phyloP scores from a whole-genome alignment of 1,284 basidiomycete genomes.

The Ustilago xerochloae region DNA sequence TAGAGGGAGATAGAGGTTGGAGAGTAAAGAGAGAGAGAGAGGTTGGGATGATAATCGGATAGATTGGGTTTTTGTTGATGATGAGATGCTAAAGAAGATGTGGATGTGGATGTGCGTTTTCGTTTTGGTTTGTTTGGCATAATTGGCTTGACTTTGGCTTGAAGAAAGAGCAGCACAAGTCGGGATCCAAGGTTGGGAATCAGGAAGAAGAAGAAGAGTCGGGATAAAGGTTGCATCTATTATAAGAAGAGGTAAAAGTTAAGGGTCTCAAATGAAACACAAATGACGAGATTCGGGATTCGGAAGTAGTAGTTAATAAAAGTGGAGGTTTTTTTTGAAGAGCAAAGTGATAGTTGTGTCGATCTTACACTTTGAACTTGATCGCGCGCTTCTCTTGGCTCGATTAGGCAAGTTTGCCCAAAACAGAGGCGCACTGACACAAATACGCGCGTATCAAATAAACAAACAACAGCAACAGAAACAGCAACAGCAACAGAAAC shows the following conservation, averaged over 20 bases:
- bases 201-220: background rate
- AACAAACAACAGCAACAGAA: too few species aligned
- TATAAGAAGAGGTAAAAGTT: background rate
- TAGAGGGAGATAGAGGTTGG: background rate
- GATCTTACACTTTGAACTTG: background rate
- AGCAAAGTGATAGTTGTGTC: background rate
- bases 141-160: too few species aligned
- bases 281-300: background rate
- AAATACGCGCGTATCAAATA: too few species aligned
- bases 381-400: background rate
- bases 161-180: too few species aligned
- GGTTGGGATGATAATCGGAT: constrained; percentile 32
- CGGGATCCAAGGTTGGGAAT: too few species aligned
- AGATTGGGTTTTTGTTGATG: constrained; percentile 34
- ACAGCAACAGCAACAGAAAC: too few species aligned
- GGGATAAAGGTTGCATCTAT: background rate
- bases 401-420: constrained; percentile 10
- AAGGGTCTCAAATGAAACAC: too few species aligned
- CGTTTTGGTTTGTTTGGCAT: too few species aligned
- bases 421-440: too few species aligned
- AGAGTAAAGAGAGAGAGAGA: constrained; percentile 3
- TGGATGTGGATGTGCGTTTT: too few species aligned
- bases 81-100: too few species aligned
- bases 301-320: background rate
- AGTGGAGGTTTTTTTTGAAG: background rate